Evolutionary conservation across 1,139 yeast genomes (phyloP), one percentile per base, ranked within the genome.

Genomic region (Zygoascus meyerae): DNA sequence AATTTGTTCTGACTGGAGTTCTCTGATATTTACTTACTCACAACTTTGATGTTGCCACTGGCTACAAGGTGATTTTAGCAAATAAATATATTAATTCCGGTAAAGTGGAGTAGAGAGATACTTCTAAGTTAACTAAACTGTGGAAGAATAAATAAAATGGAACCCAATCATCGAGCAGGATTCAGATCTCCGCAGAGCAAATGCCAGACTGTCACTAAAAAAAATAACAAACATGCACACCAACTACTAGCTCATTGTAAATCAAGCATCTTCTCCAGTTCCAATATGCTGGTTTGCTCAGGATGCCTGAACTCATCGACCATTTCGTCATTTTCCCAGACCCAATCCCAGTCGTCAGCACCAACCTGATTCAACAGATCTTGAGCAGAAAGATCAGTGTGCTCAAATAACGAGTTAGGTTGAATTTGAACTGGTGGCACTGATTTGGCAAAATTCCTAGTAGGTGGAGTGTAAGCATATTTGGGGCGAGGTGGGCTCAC

Each of bases 291-390:
- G 36, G 36, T 31, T 18, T 35, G 17, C 12, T 42, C 45, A 5
- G 45, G 45, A 30, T 32, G 39, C 5, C 29, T 34, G 31, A 42
- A 35, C 28, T 40, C 43, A 11, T 34, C 34, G 8, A 26, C 34
- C 45, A 42, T 42, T 11, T 35, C 45, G 10, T 16, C 18, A 31
- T 34, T 40, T 31, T 37, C 39, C 36, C 40, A 42, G 7, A 35
- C 34, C 45, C 45, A 42, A 37, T 21, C 45, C 45, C 45, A 42
- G 36, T 42, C 45, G 15, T 42, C 45, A 2, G 40, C 16, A 33
- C 34, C 30, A 14, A 36, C 29, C 36, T 17, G n/a, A 14, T 40
- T 30, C 12, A 40, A 18, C 14, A 18, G 7, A 11, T 26, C 29
- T 15, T 35, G 39, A 21, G 18, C 29, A 10, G 14, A 12, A 11